phyloP scores from a whole-genome alignment of 2,329 filamentous ascomycete genomes.

The Pseudocercospora fuligena region DNA sequence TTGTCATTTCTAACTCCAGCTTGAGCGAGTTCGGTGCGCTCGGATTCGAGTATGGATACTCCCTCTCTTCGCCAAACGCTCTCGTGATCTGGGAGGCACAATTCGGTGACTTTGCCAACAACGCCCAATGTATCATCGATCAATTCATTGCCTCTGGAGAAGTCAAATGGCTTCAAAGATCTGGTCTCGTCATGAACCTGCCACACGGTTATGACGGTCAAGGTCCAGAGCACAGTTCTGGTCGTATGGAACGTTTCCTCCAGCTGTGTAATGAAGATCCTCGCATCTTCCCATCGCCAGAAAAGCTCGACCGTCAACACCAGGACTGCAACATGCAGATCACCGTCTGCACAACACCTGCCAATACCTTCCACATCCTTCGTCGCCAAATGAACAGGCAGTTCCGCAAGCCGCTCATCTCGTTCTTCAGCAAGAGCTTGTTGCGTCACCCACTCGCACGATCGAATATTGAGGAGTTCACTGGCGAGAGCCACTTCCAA shows the following conservation, averaged over 20 bases:
- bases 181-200: constrained; percentile 91
- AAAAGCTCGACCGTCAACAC: constrained; percentile 94
- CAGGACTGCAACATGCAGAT: constrained; percentile 99
- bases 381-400: constrained; percentile 98
- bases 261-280: constrained; percentile 98
- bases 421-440: constrained; percentile 98
- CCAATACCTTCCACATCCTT: constrained; percentile 95
- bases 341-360: constrained; percentile 92
- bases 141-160: constrained; percentile 98
- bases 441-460: constrained; percentile 92
- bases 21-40: constrained; percentile 75
- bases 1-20: constrained; percentile 96
- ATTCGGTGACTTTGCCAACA: constrained; percentile 99
- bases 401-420: constrained; percentile 95
- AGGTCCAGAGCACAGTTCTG: constrained; percentile 97
- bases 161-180: constrained; percentile 98
- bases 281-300: constrained; percentile 82
- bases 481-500: constrained; percentile 87
- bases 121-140: constrained; percentile 97
- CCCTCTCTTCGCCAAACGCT: constrained; percentile 91
- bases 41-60: constrained; percentile 99
- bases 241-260: constrained; percentile 94
- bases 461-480: constrained; percentile 89
- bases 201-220: constrained; percentile 98
- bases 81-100: constrained; percentile 99